Evolutionary conservation across 768 basidiomycete species (phyloP).

Genomic region (Pisolithus sp.): DNA sequence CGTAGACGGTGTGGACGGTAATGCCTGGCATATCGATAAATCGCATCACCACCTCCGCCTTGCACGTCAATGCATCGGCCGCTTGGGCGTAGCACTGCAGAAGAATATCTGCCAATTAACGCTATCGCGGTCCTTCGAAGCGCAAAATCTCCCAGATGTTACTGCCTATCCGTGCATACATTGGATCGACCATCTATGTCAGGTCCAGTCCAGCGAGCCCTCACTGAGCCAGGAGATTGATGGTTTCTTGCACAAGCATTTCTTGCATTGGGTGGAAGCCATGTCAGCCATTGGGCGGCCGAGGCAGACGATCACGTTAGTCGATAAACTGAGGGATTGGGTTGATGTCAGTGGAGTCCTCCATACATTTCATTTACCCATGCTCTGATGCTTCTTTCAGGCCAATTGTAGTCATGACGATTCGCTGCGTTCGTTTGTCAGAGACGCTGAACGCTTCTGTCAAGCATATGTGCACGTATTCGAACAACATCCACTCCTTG

Average conservation of each 20-base stretch:
- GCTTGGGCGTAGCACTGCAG: constrained; percentile 11
- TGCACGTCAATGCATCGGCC: constrained; percentile 21
- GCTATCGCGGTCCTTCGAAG: constrained; percentile 14
- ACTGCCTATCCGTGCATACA: constrained; percentile 18
- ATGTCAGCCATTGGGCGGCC: constrained; percentile 26
- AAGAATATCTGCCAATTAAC: constrained; percentile 21
- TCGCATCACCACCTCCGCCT: constrained; percentile 14
- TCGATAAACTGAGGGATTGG: constrained; percentile 23
- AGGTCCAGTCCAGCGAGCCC: not conserved
- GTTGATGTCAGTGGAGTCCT: constrained; percentile 12
- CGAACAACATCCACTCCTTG: constrained; percentile 28
- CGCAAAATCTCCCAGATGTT: constrained; percentile 17
- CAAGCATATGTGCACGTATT: constrained; percentile 26
- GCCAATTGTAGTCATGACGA: constrained; percentile 7
- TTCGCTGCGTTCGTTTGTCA: constrained; percentile 14
- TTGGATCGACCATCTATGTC: constrained; percentile 28
- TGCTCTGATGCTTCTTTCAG: constrained; percentile 8
- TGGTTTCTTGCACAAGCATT: constrained; percentile 17
- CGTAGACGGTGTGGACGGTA: constrained; percentile 20
- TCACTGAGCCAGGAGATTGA: constrained; percentile 11
- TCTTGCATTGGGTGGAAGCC: constrained; percentile 30
- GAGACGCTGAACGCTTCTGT: constrained; percentile 26
- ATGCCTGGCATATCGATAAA: constrained; percentile 25
- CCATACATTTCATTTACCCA: not conserved
- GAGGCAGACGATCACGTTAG: constrained; percentile 25